A percentile compares a stretch with the other conserved stretches of the same genome.
Evolutionary conservation across 306 rosid genomes (phyloP).

Genomic region (Cicer chorassanicum): DNA sequence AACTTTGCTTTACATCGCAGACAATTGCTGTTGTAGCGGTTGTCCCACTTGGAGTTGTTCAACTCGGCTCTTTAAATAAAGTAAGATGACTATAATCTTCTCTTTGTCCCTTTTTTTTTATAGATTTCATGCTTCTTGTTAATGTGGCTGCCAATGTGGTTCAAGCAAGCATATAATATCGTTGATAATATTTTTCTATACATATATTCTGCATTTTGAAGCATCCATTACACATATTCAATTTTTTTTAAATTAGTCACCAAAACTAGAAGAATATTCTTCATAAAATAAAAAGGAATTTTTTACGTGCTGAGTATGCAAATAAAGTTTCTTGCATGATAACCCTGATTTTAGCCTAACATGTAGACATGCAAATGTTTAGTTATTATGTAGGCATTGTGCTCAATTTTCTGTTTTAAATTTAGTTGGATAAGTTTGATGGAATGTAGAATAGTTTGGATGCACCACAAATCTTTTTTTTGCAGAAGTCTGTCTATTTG

Average conservation of each 20-base stretch:
- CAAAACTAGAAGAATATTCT: slow-evolving; percentile 13
- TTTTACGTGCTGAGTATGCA: slow-evolving; percentile 3
- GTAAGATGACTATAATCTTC: slow-evolving; percentile 54
- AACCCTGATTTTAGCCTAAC: background rate
- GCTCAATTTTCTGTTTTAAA: background rate
- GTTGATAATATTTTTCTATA: background rate
- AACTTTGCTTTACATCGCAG: slow-evolving; percentile 55
- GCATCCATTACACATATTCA: too few species aligned
- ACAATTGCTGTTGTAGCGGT: slow-evolving; percentile 82
- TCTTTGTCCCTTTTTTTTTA: slow-evolving; percentile 3
- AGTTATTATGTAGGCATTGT: background rate
- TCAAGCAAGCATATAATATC: slow-evolving; percentile 19
- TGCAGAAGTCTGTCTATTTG: slow-evolving; percentile 19
- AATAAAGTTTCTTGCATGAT: background rate
- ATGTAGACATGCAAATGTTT: background rate
- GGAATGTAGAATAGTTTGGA: slow-evolving; percentile 5
- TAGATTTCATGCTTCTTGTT: slow-evolving; percentile 23
- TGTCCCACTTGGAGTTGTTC: slow-evolving; percentile 87
- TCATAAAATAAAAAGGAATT: background rate
- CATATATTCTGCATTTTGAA: slow-evolving; percentile 9
- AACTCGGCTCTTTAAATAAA: slow-evolving; percentile 85
- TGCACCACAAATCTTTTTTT: background rate
- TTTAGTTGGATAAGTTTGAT: slow-evolving; percentile 18
- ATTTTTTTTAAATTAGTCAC: background rate
- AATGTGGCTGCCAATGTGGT: slow-evolving; percentile 39